Evolutionary conservation across 2,329 filamentous ascomycete species (phyloP), one percentile per base, ranked within the genome.

Genomic region (Graphilbum sp.): DNA sequence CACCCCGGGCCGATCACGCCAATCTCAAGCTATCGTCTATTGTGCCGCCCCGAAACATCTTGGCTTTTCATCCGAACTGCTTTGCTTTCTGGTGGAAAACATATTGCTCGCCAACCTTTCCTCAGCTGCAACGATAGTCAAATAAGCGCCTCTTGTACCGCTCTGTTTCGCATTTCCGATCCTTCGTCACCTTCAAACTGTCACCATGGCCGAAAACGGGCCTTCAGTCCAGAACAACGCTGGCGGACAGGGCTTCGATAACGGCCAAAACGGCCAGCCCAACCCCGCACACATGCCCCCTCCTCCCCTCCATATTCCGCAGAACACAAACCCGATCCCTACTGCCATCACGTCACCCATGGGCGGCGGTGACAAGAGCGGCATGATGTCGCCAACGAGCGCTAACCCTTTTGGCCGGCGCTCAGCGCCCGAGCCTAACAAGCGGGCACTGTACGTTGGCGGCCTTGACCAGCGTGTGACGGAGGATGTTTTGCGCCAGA

Each of bases 381-480:
- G 66, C 42, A 73, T 93, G 55, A 78, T 90, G 69, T 95, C 90
- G 39, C 87, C 90, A 11, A 80, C 77, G 52, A 86, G 79, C 51
- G 77, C 77, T 43, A 82, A 78, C 44, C 79, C 79, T 45, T 90
- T 84, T 54, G 75, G 82, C 38, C 81, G 90, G 51, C 86, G 90
- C 55, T 82, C 87, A 43, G 90, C 90, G 37, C 90, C 90, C 40
- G 90, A 98, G 66, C 90, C 90, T 46, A 98, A 98, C 68, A 98
- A 98, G 74, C 76, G 90, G 54, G 90, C 90, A 41, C 66, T 98
- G 45, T 98, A 98, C 54, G 84, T 98, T 42, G 90, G 90, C 46
- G 90, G 90, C 39, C 67, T 98, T 49, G 90, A 98, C 57, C 85
- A 87, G 51, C 75, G 90, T 48, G 88, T 96, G 45, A 95, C 88